Evolutionary conservation across 2,329 filamentous ascomycete species (phyloP), one percentile per base, ranked within the genome.

Genomic region (Neurospora sp.): DNA sequence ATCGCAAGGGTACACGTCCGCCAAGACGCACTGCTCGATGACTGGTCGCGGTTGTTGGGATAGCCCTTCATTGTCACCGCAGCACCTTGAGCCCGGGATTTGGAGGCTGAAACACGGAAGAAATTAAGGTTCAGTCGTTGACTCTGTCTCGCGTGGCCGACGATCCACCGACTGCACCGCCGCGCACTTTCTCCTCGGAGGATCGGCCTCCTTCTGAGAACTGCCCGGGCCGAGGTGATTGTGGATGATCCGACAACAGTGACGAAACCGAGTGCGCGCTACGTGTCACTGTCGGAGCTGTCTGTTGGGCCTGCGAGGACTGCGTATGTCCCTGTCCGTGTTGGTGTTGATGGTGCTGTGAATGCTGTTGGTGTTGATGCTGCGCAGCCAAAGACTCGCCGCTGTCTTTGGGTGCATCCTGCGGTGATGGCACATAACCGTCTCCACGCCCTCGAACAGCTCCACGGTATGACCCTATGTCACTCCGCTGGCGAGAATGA

Each of bases 401-500:
- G 66, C 76, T 74, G 42, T 82, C 81, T 70, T 78, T 15, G 71
- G 71, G 62, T 76, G 75, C 67, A 77, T 77, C 5, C 33, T 79
- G 79, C 52, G 79, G 76, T 40, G 77, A 76, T 33, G 77, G 77
- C 23, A 77, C 80, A 69, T 75, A 79, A 70, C 77, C 74, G 62
- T 69, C 75, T 66, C 39, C 80, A 17, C 74, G 72, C 15, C 76
- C 78, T n/a, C 83, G 80, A 68, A 80, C 81, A 17, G 76, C 74
- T 13, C 80, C 78, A 66, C 82, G 79, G 72, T 84, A 83, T 10
- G 82, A 82, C 6, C 87, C 89, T 71, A 87, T 78, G 76, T 91
- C 90, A 79, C 89, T 92, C 76, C 85, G 84, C 75, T 90, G 87
- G 73, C 90, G 85, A 66, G 85, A 87, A 77, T 91, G 89, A 66